Conservation (phyloP, 305 asterid species). For the Caryopteris hybrid region DNA sequence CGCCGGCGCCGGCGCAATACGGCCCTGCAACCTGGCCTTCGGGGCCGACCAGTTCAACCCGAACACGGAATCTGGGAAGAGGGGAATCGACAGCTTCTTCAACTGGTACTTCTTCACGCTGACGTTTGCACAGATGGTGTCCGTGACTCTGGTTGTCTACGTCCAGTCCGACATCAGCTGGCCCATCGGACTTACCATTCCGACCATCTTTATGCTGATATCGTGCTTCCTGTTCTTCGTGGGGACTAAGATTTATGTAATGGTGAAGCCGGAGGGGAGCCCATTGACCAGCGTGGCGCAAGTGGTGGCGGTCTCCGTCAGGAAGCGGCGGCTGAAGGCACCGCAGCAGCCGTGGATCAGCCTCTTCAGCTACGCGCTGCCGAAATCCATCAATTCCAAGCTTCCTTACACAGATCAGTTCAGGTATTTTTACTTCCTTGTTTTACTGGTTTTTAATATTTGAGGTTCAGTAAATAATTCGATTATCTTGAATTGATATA, state of each 20-base stretch:
- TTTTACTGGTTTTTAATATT: too few relatives aligned
- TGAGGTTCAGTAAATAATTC: too few relatives aligned
- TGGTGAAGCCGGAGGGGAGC: conserved; percentile 77
- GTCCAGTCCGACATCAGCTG: conserved; percentile 68
- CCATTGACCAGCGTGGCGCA: conserved; percentile 54
- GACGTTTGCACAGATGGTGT: conserved; percentile 67
- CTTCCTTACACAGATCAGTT: conserved; percentile 56
- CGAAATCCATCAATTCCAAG: conserved; percentile 55
- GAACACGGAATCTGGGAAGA: conserved; percentile 51
- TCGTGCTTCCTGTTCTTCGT: conserved; percentile 55
- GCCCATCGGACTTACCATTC: conserved; percentile 65
- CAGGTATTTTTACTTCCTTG: conserved; percentile 33
- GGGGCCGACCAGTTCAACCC: conserved; percentile 89
- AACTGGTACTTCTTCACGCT: conserved; percentile 78
- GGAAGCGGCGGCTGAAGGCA: conserved; percentile 47
- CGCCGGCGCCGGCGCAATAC: conserved; percentile 65
- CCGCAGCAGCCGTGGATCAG: conserved; percentile 46
- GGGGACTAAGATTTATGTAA: conserved; percentile 61
- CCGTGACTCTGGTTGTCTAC: conserved; percentile 65
- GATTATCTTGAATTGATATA: too few relatives aligned
- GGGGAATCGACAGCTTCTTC: conserved; percentile 72
- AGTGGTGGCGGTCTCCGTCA: conserved; percentile 43
- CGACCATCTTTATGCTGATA: conserved; percentile 57
- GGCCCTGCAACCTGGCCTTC: conserved; percentile 79
- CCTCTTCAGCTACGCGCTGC: conserved; percentile 42